Conservation (phyloP, 345 rosid genomes). For the Linum lewisii region DNA sequence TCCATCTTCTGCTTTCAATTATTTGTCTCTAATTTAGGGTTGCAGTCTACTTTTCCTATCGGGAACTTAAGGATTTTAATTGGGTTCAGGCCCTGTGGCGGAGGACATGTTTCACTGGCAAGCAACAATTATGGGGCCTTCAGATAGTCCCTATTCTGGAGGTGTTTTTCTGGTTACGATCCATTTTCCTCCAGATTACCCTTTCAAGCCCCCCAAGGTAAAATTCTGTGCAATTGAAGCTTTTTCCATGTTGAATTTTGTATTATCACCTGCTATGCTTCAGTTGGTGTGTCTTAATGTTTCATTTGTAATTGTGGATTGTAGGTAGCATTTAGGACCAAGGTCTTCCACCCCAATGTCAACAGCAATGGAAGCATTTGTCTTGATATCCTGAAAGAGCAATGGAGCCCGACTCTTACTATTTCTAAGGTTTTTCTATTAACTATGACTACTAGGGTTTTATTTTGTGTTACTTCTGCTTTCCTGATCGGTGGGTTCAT, state of each 20-base stretch:
- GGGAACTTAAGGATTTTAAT: not conserved
- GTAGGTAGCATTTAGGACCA: conserved; percentile 37
- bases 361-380: conserved; percentile 43
- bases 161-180: conserved; percentile 13
- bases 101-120: conserved; percentile 19
- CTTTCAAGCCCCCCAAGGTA: conserved; percentile 19
- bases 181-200: conserved; percentile 14
- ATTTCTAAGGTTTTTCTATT: conserved; percentile 27
- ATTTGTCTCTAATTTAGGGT: not conserved
- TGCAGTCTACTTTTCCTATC: not conserved
- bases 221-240: not conserved
- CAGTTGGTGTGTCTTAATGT: too few relatives aligned
- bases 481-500: not conserved
- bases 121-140: conserved; percentile 16
- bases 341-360: conserved; percentile 35
- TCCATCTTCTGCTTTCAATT: too few relatives aligned
- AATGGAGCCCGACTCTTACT: conserved; percentile 46
- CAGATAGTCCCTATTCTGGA: conserved; percentile 17
- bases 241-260: not conserved
- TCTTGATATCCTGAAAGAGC: conserved; percentile 39
- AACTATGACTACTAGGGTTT: not conserved
- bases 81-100: conserved; percentile 13
- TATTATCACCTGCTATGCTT: not conserved
- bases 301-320: not conserved
- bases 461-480: not conserved